These are phyloP conservation scores for Kodamaea fukazawae DNA, from an alignment of 805 yeast species.

Conservation along the genomic window DNA sequence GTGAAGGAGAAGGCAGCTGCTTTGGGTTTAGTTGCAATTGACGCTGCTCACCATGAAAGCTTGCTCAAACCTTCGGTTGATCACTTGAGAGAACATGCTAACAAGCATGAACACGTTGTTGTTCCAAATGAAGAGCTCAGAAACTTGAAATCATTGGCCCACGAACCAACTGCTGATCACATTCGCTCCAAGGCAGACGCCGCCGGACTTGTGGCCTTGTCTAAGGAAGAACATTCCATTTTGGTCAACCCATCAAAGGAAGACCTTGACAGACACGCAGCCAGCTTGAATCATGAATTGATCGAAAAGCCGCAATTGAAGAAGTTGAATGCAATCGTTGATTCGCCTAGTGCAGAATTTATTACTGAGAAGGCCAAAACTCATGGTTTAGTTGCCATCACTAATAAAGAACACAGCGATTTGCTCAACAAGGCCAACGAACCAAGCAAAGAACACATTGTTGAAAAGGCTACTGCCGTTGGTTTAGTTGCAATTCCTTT, in stretches of 20 bases:
- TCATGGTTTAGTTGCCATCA: slow-evolving; percentile 11
- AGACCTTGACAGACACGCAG: slow-evolving; percentile 9
- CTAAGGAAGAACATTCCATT: slow-evolving; percentile 11
- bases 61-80: slow-evolving; percentile 9
- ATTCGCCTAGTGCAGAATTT: slow-evolving; percentile 13
- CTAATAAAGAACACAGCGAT: slow-evolving; percentile 10
- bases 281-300: slow-evolving; percentile 9
- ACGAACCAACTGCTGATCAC: slow-evolving; percentile 9
- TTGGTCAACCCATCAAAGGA: slow-evolving; percentile 14
- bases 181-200: slow-evolving; percentile 4
- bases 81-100: slow-evolving; percentile 11
- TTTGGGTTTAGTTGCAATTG: slow-evolving; percentile 13
- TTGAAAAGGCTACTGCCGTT: slow-evolving; percentile 12
- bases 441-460: slow-evolving; percentile 15
- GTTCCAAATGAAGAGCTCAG: slow-evolving; percentile 5
- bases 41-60: slow-evolving; percentile 5
- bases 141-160: slow-evolving; percentile 8
- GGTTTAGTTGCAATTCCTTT: slow-evolving; percentile 13
- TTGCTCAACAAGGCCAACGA: slow-evolving; percentile 14
- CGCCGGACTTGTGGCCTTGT: slow-evolving; percentile 12
- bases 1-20: slow-evolving; percentile 14
- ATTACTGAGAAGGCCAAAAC: slow-evolving; percentile 11
- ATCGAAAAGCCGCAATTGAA: slow-evolving; percentile 10
- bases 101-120: slow-evolving; percentile 8
- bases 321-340: slow-evolving; percentile 15